Evolutionary conservation across 2,329 filamentous ascomycete species (phyloP), one percentile per base, ranked within the genome.

Genomic region (Colletotrichum higginsianum): DNA sequence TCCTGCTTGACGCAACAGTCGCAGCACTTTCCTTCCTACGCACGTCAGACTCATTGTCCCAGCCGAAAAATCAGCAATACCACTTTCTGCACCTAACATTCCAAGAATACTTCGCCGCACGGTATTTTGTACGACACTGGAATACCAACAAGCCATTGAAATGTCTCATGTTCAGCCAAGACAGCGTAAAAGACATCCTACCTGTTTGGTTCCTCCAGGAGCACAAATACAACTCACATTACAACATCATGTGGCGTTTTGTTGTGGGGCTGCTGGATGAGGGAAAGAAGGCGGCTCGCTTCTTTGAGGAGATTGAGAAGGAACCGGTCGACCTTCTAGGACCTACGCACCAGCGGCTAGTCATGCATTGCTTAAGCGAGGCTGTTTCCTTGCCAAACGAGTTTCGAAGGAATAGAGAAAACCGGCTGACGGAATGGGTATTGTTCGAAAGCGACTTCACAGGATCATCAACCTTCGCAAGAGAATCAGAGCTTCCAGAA

Each of bases 361-460:
- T 83, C 44, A 81, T 82, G 76, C 79, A 81, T 76, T 84, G 81
- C 66, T 74, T 84, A 49, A 79, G 70, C 65, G 81, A 84, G 71
- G 72, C 75, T n/a, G n/a, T 42, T 8, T 46, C 23, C 47, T 73
- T 70, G 15, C 68, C 35, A 44, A n/a, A 7, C 11, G 2, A 6
- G 38, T 21, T 60, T 58, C 73, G n/a, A n/a, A 71, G 66, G 42
- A 26, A 60, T 3, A 56, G 75, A 35, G 73, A 78, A 74, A 26
- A 46, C 2, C 47, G 47, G 49, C 64, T 77, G 35, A 12, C 38
- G 42, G 21, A 74, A 38, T 77, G 75, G 76, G 50, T 78, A 55
- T 56, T 76, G 30, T 77, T 77, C 56, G 74, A 78, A 72, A 75
- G 71, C 55, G 35, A 62, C n/a, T 73, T 74, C 23, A 56, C 23